Evolutionary conservation across 2,329 filamentous ascomycete species (phyloP).

Genomic region (Hymenoscyphus occultus): DNA sequence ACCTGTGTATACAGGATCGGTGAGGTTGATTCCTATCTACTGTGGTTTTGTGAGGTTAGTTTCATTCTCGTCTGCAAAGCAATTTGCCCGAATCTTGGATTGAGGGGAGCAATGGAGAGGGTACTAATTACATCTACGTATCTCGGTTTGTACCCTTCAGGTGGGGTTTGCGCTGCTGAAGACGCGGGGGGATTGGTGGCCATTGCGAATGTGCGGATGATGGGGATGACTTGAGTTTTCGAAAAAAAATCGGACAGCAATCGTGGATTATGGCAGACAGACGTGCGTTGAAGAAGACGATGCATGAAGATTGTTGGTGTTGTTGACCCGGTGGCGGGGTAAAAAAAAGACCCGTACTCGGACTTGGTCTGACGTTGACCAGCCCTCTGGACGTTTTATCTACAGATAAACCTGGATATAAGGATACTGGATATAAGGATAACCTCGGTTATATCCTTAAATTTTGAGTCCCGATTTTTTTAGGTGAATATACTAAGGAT

Average conservation of each 20-base stretch:
- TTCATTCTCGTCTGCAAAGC: background rate
- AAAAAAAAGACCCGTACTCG: too few species aligned
- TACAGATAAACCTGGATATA: too few species aligned
- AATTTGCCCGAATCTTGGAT: background rate
- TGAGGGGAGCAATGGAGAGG: background rate
- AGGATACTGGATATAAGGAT: too few species aligned
- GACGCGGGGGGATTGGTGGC: constrained; percentile 3
- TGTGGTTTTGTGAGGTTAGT: constrained; percentile 15
- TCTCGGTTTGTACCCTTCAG: constrained; percentile 41
- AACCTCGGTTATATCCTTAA: too few species aligned
- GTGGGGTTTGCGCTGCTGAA: background rate
- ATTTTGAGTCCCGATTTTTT: too few species aligned
- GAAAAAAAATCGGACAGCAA: background rate
- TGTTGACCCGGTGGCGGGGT: background rate
- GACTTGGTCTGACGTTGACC: too few species aligned
- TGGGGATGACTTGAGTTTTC: background rate
- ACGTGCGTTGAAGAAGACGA: background rate
- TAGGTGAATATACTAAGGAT: too few species aligned
- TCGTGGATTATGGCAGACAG: background rate
- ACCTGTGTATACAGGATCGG: constrained; percentile 86
- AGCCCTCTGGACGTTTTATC: too few species aligned
- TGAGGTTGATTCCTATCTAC: constrained; percentile 90
- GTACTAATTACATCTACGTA: constrained; percentile 59
- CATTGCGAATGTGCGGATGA: constrained; percentile 18
- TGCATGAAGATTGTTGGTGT: constrained; percentile 12